A percentile compares a stretch with the other conserved stretches of the same genome.
These are phyloP conservation scores for Alternaria sp. DNA, from an alignment of 2,329 filamentous ascomycete species.

Conservation along the genomic window DNA sequence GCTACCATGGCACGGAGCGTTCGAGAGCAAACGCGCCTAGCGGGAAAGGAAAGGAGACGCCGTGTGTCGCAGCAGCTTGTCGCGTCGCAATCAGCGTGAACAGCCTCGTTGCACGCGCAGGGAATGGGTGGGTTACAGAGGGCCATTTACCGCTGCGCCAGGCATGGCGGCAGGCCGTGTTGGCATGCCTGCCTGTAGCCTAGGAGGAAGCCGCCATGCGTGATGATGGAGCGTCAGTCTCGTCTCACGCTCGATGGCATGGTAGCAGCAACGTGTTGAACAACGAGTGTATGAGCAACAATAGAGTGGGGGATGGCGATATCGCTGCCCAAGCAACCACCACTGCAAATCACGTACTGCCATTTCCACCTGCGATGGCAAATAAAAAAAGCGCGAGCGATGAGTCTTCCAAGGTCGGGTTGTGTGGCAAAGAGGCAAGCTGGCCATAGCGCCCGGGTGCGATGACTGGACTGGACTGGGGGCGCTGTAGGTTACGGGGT, in stretches of 20 bases:
- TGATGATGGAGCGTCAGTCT: conserved; percentile 30
- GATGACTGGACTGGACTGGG: conserved; percentile 38
- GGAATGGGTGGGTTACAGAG: conserved; percentile 3
- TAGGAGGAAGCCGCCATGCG: conserved; percentile 16
- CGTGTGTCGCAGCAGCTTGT: conserved; percentile 33
- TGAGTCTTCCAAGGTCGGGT: conserved; percentile 24
- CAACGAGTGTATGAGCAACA: not conserved
- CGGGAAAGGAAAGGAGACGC: conserved; percentile 28
- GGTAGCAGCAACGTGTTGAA: not conserved
- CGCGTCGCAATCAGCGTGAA: conserved; percentile 21
- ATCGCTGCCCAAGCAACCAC: not conserved
- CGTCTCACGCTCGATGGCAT: not conserved
- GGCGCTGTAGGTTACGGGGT: conserved; percentile 31
- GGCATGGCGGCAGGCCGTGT: conserved; percentile 30
- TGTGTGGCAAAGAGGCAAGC: conserved; percentile 34
- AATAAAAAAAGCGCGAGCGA: conserved; percentile 17
- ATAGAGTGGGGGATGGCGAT: not conserved
- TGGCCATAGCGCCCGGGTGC: conserved; percentile 29
- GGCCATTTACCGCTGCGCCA: conserved; percentile 23
- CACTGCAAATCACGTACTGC: conserved; percentile 11
- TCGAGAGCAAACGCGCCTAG: conserved; percentile 17
- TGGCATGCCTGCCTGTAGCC: conserved; percentile 23
- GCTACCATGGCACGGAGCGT: conserved; percentile 19
- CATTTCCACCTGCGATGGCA: not conserved
- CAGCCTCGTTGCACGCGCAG: conserved; percentile 17